Evolutionary conservation across 305 asterid species (phyloP).

Genomic region (Fraxinus sp.): DNA sequence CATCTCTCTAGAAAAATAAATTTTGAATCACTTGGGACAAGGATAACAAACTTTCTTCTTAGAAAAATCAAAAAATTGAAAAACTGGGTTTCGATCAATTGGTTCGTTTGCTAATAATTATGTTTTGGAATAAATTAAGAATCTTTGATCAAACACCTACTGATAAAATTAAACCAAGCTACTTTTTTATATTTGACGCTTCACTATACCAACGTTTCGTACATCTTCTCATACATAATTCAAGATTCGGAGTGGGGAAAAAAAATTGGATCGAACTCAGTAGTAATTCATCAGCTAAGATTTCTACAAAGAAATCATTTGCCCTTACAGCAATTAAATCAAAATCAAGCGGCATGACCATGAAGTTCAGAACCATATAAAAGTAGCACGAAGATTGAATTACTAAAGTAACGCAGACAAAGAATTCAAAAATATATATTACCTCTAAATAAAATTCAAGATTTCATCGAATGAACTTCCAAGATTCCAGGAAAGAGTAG

Average conservation of each 20-base stretch:
- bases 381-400: neutral
- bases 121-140: neutral
- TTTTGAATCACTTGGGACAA: neutral
- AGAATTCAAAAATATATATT: neutral
- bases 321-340: neutral
- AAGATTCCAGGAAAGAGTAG: constrained; percentile 20
- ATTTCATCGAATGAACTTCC: constrained; percentile 26
- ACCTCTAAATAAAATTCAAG: constrained; percentile 22
- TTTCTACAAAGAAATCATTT: constrained; percentile 1
- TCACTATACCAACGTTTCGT: neutral
- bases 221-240: constrained; percentile 17
- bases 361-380: neutral
- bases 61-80: neutral
- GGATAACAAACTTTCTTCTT: neutral
- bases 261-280: neutral
- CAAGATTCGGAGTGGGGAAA: neutral
- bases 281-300: neutral
- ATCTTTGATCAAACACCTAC: neutral
- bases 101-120: neutral
- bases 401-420: neutral
- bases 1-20: neutral
- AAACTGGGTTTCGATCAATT: constrained; percentile 1
- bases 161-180: constrained; percentile 8
- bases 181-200: neutral
- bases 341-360: neutral